Conservation (phyloP, 345 rosid species). For the Corchorus olitorius region DNA sequence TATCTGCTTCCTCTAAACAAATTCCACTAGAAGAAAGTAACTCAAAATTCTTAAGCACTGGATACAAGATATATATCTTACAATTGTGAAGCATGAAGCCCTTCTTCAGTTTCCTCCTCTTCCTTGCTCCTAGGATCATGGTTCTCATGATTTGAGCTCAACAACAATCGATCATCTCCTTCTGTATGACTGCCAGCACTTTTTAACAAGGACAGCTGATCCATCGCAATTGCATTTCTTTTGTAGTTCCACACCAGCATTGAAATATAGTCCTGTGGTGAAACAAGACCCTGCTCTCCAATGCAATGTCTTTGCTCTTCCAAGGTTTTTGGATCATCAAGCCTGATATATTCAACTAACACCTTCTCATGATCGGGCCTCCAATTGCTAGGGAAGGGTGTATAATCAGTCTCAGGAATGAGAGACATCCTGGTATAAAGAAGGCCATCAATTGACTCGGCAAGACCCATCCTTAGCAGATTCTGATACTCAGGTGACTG, state of each 20-base stretch:
- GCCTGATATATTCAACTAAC: constrained; percentile 71
- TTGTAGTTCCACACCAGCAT: constrained; percentile 99
- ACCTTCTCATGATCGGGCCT: constrained; percentile 88
- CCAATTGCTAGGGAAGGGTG: constrained; percentile 89
- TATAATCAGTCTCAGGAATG: constrained; percentile 86
- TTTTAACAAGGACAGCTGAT: constrained; percentile 59
- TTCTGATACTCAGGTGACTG: constrained; percentile 82
- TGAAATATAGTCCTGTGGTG: constrained; percentile 85
- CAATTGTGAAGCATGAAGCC: constrained; percentile 44
- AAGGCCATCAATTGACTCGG: constrained; percentile 88
- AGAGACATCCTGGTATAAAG: constrained; percentile 93
- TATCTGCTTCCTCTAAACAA: neutral
- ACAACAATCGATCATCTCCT: constrained; percentile 40
- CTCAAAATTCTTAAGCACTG: constrained; percentile 6
- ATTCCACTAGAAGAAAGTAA: neutral
- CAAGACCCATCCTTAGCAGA: constrained; percentile 89
- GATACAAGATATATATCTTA: constrained; percentile 32
- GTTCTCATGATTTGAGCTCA: constrained; percentile 39
- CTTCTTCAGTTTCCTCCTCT: constrained; percentile 47
- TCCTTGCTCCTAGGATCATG: constrained; percentile 32
- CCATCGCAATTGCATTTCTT: constrained; percentile 69
- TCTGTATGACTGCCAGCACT: constrained; percentile 20
- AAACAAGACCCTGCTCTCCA: constrained; percentile 77
- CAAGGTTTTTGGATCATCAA: constrained; percentile 71
- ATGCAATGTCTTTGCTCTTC: constrained; percentile 74